phyloP scores from a whole-genome alignment of 2,329 filamentous ascomycete species.

The Metarhizium sp. region DNA sequence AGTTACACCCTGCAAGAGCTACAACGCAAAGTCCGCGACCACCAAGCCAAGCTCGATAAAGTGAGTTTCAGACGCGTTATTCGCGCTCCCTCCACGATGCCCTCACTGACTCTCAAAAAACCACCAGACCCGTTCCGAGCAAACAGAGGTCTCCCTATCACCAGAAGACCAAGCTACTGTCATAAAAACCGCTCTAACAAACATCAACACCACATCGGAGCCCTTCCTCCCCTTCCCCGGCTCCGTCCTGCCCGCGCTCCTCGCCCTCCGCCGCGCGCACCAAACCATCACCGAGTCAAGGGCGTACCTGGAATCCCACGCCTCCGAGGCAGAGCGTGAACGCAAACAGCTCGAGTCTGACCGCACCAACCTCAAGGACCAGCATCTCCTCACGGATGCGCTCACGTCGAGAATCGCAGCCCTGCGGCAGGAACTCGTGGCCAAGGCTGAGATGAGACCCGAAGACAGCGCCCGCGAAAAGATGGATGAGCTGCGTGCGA shows the following conservation, averaged over 20 bases:
- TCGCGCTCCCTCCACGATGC: too few species aligned
- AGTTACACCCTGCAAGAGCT: slow-evolving; percentile 61
- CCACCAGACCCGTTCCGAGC: slow-evolving; percentile 18
- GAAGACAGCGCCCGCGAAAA: slow-evolving; percentile 54
- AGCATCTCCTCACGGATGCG: slow-evolving; percentile 43
- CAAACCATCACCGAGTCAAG: slow-evolving; percentile 56
- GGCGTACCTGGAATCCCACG: slow-evolving; percentile 41
- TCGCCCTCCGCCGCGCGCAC: slow-evolving; percentile 61
- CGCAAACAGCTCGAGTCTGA: slow-evolving; percentile 41
- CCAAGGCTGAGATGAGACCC: slow-evolving; percentile 47
- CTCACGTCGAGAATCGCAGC: slow-evolving; percentile 48
- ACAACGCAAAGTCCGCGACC: slow-evolving; percentile 45
- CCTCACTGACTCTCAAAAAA: not conserved
- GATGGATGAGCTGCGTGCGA: slow-evolving; percentile 49
- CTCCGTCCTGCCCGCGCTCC: slow-evolving; percentile 60
- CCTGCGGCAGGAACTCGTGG: slow-evolving; percentile 47
- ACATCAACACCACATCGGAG: slow-evolving; percentile 47
- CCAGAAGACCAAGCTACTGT: slow-evolving; percentile 25
- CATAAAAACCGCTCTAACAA: slow-evolving; percentile 57
- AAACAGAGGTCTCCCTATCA: slow-evolving; percentile 15
- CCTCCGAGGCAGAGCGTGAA: slow-evolving; percentile 30
- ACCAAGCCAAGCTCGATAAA: slow-evolving; percentile 39
- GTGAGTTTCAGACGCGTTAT: slow-evolving; percentile 19
- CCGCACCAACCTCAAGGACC: slow-evolving; percentile 40
- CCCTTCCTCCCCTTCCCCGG: slow-evolving; percentile 57